These are phyloP conservation scores for Hypoxylon intermedium DNA, from an alignment of 495 filamentous ascomycete genomes.

Conservation along the genomic window DNA sequence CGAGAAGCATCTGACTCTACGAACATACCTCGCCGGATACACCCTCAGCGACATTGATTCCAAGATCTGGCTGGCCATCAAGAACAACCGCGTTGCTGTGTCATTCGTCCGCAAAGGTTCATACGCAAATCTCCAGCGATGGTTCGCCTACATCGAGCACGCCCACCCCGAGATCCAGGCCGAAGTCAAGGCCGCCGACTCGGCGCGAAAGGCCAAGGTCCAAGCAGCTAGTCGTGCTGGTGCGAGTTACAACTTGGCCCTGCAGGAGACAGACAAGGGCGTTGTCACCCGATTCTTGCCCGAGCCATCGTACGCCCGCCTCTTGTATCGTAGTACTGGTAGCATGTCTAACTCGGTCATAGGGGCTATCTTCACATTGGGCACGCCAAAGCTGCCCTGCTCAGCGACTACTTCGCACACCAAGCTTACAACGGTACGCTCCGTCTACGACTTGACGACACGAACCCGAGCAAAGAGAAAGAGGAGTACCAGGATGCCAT, in stretches of 20 bases:
- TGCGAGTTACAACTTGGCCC: conserved; percentile 86
- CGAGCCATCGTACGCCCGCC: conserved; percentile 83
- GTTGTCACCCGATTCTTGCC: conserved; percentile 94
- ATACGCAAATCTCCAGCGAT: conserved; percentile 80
- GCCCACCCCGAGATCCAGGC: conserved; percentile 71
- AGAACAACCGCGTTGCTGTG: conserved; percentile 83
- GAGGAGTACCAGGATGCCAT: conserved; percentile 91
- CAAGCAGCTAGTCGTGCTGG: conserved; percentile 79
- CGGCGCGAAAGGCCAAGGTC: conserved; percentile 72
- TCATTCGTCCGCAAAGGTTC: conserved; percentile 79
- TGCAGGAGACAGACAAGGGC: conserved; percentile 87
- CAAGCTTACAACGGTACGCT: conserved; percentile 85
- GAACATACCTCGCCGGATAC: conserved; percentile 87
- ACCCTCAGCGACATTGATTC: conserved; percentile 77
- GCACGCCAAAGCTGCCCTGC: conserved; percentile 88
- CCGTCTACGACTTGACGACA: conserved; percentile 88
- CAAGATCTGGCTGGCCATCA: conserved; percentile 83
- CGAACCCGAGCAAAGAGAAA: conserved; percentile 93
- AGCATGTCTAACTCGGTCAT: conserved; percentile 16
- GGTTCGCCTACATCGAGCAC: conserved; percentile 88
- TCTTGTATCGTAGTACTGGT: neutral
- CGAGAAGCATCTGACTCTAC: conserved; percentile 84
- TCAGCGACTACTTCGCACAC: conserved; percentile 95
- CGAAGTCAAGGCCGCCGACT: conserved; percentile 63
- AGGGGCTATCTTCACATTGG: conserved; percentile 90